A percentile compares a stretch with the other conserved stretches of the same genome.
These are phyloP conservation scores for Cocos nucifera DNA, from an alignment of 176 grass and related monocot species.

Conservation along the genomic window DNA sequence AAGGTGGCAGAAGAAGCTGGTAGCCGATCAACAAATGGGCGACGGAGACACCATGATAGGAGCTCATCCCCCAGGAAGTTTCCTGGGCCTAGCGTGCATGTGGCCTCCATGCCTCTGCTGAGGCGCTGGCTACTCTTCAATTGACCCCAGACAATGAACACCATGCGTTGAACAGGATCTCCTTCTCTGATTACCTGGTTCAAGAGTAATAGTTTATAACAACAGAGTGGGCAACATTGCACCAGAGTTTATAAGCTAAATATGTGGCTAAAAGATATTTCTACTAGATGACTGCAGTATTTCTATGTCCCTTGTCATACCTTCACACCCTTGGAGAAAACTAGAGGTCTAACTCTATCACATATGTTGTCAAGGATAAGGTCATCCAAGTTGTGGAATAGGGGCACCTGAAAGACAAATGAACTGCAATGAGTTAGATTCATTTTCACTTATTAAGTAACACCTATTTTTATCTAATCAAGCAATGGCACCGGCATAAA, in stretches of 20 bases:
- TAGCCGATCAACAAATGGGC: constrained; percentile 56
- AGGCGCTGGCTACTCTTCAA: constrained; percentile 71
- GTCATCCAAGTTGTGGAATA: constrained; percentile 93
- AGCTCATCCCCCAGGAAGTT: constrained; percentile 97
- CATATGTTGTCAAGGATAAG: constrained; percentile 97
- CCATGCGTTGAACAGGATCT: constrained; percentile 89
- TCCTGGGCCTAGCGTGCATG: constrained; percentile 49
- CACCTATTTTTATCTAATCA: no score
- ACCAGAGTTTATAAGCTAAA: no score
- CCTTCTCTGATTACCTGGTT: constrained; percentile 78
- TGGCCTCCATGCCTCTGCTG: constrained; percentile 69
- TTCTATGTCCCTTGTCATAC: constrained; percentile 5
- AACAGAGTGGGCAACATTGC: no score
- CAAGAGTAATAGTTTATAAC: background rate
- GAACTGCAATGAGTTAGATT: background rate
- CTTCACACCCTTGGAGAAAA: constrained; percentile 91
- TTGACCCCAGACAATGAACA: constrained; percentile 73
- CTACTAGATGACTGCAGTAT: no score
- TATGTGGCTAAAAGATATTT: no score
- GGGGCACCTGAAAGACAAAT: constrained; percentile 42
- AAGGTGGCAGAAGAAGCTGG: constrained; percentile 82
- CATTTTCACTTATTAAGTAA: background rate
- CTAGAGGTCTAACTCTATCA: constrained; percentile 61
- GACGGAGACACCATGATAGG: constrained; percentile 83
- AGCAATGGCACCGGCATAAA: no score